Percentiles rank a stretch among this genome's conserved stretches.
These are phyloP conservation scores for Fraxinus ornus DNA, from an alignment of 305 asterid species.

Conservation along the genomic window DNA sequence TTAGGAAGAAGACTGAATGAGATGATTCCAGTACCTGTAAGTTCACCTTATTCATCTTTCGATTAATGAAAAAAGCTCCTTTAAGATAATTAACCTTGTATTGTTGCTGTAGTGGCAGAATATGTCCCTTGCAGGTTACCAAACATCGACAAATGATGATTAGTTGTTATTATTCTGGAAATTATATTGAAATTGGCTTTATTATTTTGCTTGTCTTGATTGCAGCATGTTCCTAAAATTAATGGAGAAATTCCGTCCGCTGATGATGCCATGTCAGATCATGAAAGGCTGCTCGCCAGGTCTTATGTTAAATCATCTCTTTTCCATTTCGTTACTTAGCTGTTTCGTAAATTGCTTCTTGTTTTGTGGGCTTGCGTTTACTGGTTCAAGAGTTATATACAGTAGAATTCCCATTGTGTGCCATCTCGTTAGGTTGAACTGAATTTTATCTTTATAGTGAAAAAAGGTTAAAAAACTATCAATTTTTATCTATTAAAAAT, in stretches of 20 bases:
- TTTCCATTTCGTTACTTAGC: slow-evolving; percentile 1
- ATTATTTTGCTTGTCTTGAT: slow-evolving; percentile 18
- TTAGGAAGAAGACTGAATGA: slow-evolving; percentile 78
- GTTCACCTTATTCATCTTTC: slow-evolving; percentile 26
- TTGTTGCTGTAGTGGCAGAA: not conserved
- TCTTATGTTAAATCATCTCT: slow-evolving; percentile 23
- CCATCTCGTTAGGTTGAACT: not conserved
- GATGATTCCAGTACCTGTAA: slow-evolving; percentile 79
- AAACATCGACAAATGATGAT: not conserved
- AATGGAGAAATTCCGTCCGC: slow-evolving; percentile 88
- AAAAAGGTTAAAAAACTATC: no score
- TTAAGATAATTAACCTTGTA: not conserved
- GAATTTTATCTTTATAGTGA: not conserved
- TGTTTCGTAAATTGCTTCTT: not conserved
- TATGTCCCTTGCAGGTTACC: not conserved
- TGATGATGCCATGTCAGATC: slow-evolving; percentile 88
- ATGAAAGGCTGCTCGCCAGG: slow-evolving; percentile 77
- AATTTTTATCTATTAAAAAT: not conserved
- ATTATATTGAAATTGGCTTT: slow-evolving; percentile 13
- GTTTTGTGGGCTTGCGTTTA: not conserved
- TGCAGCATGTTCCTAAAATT: slow-evolving; percentile 88
- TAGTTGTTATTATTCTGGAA: not conserved
- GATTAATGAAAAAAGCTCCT: slow-evolving; percentile 1
- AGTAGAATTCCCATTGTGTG: not conserved
- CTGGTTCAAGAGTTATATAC: not conserved